phyloP scores from a whole-genome alignment of 1,284 basidiomycete species.

The Trichosporon ovoides region DNA sequence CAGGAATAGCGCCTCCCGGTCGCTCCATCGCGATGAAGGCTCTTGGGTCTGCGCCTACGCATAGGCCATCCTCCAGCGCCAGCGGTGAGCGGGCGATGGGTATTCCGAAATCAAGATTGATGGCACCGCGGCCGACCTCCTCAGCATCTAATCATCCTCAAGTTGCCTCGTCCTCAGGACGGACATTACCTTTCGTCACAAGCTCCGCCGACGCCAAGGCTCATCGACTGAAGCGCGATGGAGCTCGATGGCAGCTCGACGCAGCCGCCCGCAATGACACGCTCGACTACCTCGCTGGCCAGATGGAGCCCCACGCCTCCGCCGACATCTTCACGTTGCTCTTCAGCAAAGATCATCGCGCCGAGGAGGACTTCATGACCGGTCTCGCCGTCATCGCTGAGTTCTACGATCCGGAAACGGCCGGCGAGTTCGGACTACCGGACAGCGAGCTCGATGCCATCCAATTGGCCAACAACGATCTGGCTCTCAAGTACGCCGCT shows the following conservation, averaged over 20 bases:
- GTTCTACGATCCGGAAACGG: constrained; percentile 62
- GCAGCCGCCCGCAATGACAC: constrained; percentile 65
- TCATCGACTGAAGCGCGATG: constrained; percentile 70
- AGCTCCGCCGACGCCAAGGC: constrained; percentile 68
- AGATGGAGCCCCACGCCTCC: constrained; percentile 81
- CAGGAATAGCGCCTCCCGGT: constrained; percentile 23
- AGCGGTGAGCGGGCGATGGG: constrained; percentile 30
- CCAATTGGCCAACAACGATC: constrained; percentile 84
- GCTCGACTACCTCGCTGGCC: constrained; percentile 75
- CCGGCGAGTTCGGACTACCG: constrained; percentile 57
- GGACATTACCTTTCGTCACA: constrained; percentile 58
- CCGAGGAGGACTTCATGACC: constrained; percentile 83
- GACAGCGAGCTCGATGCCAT: constrained; percentile 60
- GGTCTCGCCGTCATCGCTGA: constrained; percentile 70
- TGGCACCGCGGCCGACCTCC: constrained; percentile 15
- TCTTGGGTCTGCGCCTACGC: constrained; percentile 30
- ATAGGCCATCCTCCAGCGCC: constrained; percentile 28
- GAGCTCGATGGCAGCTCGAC: constrained; percentile 74
- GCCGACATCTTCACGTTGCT: constrained; percentile 71
- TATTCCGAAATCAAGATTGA: constrained; percentile 26
- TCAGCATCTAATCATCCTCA: constrained; percentile 19
- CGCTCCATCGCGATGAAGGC: constrained; percentile 45
- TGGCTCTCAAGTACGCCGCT: constrained; percentile 89
- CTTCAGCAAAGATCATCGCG: constrained; percentile 94
- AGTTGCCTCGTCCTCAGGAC: not conserved